Conservation (phyloP, 2,329 filamentous ascomycete genomes). For the Aspergillus fijiensis region DNA sequence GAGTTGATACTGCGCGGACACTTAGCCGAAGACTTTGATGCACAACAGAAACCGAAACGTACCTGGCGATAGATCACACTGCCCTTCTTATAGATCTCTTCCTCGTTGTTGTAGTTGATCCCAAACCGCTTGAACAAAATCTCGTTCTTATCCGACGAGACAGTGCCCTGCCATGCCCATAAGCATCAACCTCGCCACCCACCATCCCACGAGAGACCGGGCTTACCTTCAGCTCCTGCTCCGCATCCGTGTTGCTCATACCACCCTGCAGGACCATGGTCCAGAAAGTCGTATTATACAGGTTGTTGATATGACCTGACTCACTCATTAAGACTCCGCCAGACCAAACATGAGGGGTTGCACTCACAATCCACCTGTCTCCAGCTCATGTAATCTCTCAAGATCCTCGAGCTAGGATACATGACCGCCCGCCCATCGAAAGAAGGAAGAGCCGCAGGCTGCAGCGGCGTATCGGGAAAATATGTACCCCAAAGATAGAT, state of each 20-base stretch:
- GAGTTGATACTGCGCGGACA: conserved; percentile 61
- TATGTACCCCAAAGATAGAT: conserved; percentile 74
- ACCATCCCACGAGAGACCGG: neutral
- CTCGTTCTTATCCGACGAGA: conserved; percentile 90
- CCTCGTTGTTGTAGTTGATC: conserved; percentile 98
- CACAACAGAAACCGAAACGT: conserved; percentile 11
- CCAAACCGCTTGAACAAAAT: conserved; percentile 84
- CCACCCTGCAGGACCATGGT: conserved; percentile 75
- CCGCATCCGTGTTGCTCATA: conserved; percentile 73
- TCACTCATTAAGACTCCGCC: conserved; percentile 2
- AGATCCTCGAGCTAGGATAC: conserved; percentile 78
- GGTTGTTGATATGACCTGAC: conserved; percentile 93
- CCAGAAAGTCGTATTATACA: conserved; percentile 99
- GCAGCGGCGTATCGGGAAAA: conserved; percentile 70
- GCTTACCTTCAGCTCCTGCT: conserved; percentile 71
- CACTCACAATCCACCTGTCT: conserved; percentile 87
- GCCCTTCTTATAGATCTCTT: conserved; percentile 88
- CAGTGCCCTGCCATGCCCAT: conserved; percentile 62
- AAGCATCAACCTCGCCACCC: neutral
- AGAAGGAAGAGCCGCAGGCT: conserved; percentile 70
- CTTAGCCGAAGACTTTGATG: conserved; percentile 3
- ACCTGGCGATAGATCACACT: conserved; percentile 85
- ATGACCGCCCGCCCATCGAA: conserved; percentile 91
- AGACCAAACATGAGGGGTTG: conserved; percentile 5
- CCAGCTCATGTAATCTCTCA: conserved; percentile 96